Conservation (phyloP, 2,329 filamentous ascomycete genomes). For the Penicillium sp. region DNA sequence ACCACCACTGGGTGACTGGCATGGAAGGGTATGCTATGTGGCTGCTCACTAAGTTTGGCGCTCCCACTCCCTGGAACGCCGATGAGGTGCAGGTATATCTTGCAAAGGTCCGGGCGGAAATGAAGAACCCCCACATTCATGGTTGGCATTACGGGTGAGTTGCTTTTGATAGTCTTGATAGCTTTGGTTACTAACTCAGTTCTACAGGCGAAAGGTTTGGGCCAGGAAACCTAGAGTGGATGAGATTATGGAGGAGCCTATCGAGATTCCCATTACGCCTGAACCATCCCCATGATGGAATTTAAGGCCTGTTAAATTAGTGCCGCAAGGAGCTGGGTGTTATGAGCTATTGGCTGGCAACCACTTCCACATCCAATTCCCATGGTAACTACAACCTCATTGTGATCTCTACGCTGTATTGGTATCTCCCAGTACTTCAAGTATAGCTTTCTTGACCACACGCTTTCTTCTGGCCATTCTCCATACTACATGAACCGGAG, state of each 20-base stretch:
- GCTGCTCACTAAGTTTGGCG: slow-evolving; percentile 15
- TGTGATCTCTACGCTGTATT: too few relatives aligned
- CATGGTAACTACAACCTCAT: background rate
- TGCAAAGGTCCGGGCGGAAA: slow-evolving; percentile 7
- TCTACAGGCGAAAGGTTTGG: background rate
- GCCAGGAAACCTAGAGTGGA: background rate
- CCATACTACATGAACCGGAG: background rate
- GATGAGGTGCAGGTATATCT: slow-evolving; percentile 13
- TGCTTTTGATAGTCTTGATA: background rate
- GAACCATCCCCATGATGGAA: background rate
- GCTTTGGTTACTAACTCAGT: background rate
- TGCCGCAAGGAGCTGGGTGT: background rate
- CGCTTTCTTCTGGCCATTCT: background rate
- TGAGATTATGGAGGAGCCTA: background rate
- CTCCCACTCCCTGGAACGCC: background rate
- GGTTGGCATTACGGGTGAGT: slow-evolving; percentile 1
- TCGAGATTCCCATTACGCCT: background rate
- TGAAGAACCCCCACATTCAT: slow-evolving; percentile 2
- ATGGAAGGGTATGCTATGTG: slow-evolving; percentile 8
- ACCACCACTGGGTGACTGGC: slow-evolving; percentile 5
- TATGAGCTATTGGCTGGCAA: background rate
- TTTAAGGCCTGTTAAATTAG: background rate
- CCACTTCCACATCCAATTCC: background rate
- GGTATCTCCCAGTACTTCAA: background rate
- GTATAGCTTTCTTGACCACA: background rate